Base-by-base conservation (phyloP, 2,329 filamentous ascomycete species). In the Endoconidiophora polonica region DNA sequence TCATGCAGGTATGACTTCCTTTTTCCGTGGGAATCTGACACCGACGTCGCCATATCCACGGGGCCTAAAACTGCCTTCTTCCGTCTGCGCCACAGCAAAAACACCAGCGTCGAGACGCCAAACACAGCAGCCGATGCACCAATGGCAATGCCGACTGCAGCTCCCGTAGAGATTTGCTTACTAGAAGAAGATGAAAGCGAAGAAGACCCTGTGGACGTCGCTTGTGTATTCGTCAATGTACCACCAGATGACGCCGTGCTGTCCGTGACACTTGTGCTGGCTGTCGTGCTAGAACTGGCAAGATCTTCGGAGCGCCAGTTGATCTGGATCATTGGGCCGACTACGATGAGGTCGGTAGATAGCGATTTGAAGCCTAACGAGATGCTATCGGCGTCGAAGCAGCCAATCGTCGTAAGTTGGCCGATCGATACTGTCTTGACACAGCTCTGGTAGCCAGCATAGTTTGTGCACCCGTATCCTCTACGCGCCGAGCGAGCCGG, bases 291-390 rank as follows among this genome's bases (percentile, higher is more conserved):
- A 3, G 56, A 51, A 2, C 54, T 40, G 6, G 54, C 44, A 2
- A 60, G 20, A 39, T 62, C 60, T 7, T 50, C 53, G 4, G 55
- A 42, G 33, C 58, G 55, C 45, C 53, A 55, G 41, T 58, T 57
- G 46, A 63, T 57, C 54, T 63, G 62, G 55, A 62, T 58, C 46
- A 63, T 54, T 1, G 61, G 61, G 10, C 59, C 60, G 7, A 41
- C 55, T 1, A 44, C 3, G 23, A 22, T 24, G 54, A 23, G 14
- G 53, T 14, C 7, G 33, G 36, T 4, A 42, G 44, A 39, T 29
- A 36, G 26, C 7, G 26, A 1, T 33, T 10, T 33, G 14, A 37
- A 23, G 10, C 38, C 38, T 5, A 36, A 39, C 7, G 36, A 37
- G 29, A 23, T 46, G 16, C 22, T 20, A 3, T 33, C 33, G 16